phyloP scores from a whole-genome alignment of 805 yeast genomes.

The Starmerella sp. region DNA sequence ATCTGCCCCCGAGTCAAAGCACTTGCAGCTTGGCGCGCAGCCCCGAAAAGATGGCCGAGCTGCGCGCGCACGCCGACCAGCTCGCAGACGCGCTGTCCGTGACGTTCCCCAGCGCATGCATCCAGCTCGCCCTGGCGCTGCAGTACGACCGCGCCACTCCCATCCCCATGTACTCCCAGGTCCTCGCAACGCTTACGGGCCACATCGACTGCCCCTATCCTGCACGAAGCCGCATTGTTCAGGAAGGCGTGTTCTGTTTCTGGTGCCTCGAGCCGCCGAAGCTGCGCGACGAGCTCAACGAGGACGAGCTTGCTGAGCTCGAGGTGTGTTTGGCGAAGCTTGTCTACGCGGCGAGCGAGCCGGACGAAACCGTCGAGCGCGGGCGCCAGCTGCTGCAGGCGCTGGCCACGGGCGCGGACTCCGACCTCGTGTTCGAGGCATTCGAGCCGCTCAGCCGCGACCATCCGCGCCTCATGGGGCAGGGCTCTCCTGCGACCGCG shows the following conservation, averaged over 20 bases:
- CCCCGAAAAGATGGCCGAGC: neutral
- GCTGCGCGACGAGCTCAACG: constrained; percentile 7
- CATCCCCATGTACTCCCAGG: neutral
- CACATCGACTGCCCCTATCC: neutral
- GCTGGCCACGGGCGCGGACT: constrained; percentile 10
- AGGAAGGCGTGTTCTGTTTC: constrained; percentile 8
- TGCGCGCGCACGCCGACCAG: neutral
- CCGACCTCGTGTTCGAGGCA: constrained; percentile 7
- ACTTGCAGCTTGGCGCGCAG: constrained; percentile 1
- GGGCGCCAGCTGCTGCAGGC: constrained; percentile 13
- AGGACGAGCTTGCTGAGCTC: constrained; percentile 9
- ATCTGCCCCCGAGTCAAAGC: neutral
- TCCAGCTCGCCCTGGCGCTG: constrained; percentile 3
- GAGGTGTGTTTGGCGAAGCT: constrained; percentile 14
- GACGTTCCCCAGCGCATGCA: constrained; percentile 1
- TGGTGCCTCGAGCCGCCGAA: constrained; percentile 11
- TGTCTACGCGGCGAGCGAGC: neutral
- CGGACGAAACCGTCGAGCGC: constrained; percentile 2
- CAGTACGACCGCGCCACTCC: neutral
- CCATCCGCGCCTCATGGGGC: neutral
- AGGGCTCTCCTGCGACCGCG: neutral
- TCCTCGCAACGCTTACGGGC: neutral
- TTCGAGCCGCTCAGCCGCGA: constrained; percentile 4
- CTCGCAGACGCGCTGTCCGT: neutral
- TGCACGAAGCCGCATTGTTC: neutral